Base-by-base conservation (phyloP, 371 early-diverging fungal species). In the Gilbertella persicaria region DNA sequence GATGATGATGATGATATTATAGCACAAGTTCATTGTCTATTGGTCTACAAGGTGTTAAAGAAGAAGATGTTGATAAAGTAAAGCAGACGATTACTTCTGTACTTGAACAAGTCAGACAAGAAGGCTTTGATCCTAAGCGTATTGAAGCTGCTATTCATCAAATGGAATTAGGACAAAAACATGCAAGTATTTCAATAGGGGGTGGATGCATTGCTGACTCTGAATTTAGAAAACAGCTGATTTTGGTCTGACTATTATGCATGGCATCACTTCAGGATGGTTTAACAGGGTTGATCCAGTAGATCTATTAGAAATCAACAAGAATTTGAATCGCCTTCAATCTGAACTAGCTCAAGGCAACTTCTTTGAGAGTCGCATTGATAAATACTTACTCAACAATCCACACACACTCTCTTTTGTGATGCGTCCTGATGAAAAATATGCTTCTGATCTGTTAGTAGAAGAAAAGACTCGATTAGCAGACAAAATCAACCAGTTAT, bases 131-230 rank as follows among this genome's bases (percentile, higher is more conserved):
- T 51, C 67, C 73, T 21, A 76, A 84, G 41, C 80, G 93, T 26
- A 78, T 96, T 33, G 94, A 95, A 50, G 90, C 91, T n/a, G 87
- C 89, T 12, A 74, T 97, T 52, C 96, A 95, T 55, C 91, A 88
- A 55, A 86, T 92, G 62, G 96, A 96, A 68, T 79, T 97, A 20
- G 87, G 86, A 3, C 84, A 92, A 50, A 91, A 92, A 55, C 95
- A 96, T 75, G 90, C 85, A 75, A 77, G 80, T 40, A 26, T n/a
- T n/a, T n/a, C n/a, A n/a, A n/a, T n/a, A n/a, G n/a, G n/a, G n/a
- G n/a, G n/a, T n/a, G n/a, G n/a, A n/a, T n/a, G n/a, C n/a, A n/a
- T n/a, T n/a, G n/a, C n/a, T n/a, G n/a, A n/a, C n/a, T n/a, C n/a
- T n/a, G n/a, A n/a, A n/a, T n/a, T n/a, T n/a, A 91, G 89, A 88